Conservation (phyloP, 345 rosid genomes). For the Euphorbia tirucalli region DNA sequence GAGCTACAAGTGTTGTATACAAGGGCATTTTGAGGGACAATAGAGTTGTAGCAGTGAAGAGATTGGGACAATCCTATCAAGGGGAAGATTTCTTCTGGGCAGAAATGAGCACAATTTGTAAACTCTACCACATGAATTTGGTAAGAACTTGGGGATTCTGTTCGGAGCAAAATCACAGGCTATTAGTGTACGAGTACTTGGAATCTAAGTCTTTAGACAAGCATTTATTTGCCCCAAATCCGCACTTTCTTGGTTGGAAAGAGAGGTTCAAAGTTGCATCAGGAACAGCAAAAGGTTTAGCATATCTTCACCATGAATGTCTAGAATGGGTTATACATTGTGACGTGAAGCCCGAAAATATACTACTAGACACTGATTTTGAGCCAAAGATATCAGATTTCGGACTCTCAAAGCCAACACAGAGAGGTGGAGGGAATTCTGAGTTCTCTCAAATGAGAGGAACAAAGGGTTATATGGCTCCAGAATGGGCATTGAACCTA, state of each 20-base stretch:
- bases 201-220: slow-evolving; percentile 8
- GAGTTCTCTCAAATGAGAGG: slow-evolving; percentile 10
- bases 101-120: slow-evolving; percentile 10
- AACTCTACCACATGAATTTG: slow-evolving; percentile 17
- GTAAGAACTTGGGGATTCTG: slow-evolving; percentile 15
- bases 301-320: slow-evolving; percentile 20
- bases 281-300: slow-evolving; percentile 16
- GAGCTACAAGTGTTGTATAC: slow-evolving; percentile 12
- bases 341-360: slow-evolving; percentile 19
- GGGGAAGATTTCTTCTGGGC: slow-evolving; percentile 18
- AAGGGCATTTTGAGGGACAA: slow-evolving; percentile 4
- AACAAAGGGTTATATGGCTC: slow-evolving; percentile 21
- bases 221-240: slow-evolving; percentile 2
- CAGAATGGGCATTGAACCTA: slow-evolving; percentile 13
- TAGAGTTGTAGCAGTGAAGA: not conserved
- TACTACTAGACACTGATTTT: not conserved
- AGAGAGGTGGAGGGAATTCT: slow-evolving; percentile 1
- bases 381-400: slow-evolving; percentile 18
- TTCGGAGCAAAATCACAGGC: slow-evolving; percentile 1
- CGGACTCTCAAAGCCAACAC: not conserved
- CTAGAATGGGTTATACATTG: slow-evolving; percentile 19
- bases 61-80: slow-evolving; percentile 4
- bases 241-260: slow-evolving; percentile 10
- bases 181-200: slow-evolving; percentile 12
- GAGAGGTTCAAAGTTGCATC: slow-evolving; percentile 12